phyloP scores from a whole-genome alignment of 2,329 filamentous ascomycete species.

The Diaporthe citrichinensis region DNA sequence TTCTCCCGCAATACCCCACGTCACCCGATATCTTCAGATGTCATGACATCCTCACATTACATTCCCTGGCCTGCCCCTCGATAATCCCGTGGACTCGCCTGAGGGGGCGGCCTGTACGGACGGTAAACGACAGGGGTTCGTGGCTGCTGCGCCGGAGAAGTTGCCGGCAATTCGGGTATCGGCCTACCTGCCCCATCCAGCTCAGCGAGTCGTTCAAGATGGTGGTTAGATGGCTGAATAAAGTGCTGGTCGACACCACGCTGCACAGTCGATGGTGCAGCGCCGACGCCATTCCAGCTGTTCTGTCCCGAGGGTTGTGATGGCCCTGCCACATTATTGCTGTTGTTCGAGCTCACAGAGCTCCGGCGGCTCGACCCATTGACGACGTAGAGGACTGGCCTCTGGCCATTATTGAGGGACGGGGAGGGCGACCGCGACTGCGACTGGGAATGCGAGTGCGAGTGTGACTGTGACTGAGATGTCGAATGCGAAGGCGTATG shows the following conservation, averaged over 20 bases:
- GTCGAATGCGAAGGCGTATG: not conserved
- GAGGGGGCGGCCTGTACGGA: conserved; percentile 34
- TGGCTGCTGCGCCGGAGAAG: not conserved
- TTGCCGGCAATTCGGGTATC: conserved; percentile 21
- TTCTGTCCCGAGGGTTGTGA: not conserved
- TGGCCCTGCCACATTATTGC: not conserved
- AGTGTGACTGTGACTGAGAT: not conserved
- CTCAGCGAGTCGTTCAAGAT: conserved; percentile 24
- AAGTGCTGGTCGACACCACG: not conserved
- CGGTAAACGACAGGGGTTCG: conserved; percentile 10
- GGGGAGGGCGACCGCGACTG: not conserved
- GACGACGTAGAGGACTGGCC: conserved; percentile 21
- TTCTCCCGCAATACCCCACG: not conserved
- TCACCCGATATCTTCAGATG: not conserved
- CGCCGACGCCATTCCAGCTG: not conserved
- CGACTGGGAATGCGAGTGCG: conserved; percentile 5
- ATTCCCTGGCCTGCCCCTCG: not conserved
- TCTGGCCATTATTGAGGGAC: not conserved
- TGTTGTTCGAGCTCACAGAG: conserved; percentile 28
- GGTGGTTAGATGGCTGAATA: not conserved
- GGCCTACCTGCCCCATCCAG: conserved; percentile 33
- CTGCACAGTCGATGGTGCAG: not conserved
- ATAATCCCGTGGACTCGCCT: not conserved
- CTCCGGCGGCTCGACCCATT: conserved; percentile 21
- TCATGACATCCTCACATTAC: not conserved